phyloP scores from a whole-genome alignment of 352 stramenopile genomes.

The Aphanomyces invadans region DNA sequence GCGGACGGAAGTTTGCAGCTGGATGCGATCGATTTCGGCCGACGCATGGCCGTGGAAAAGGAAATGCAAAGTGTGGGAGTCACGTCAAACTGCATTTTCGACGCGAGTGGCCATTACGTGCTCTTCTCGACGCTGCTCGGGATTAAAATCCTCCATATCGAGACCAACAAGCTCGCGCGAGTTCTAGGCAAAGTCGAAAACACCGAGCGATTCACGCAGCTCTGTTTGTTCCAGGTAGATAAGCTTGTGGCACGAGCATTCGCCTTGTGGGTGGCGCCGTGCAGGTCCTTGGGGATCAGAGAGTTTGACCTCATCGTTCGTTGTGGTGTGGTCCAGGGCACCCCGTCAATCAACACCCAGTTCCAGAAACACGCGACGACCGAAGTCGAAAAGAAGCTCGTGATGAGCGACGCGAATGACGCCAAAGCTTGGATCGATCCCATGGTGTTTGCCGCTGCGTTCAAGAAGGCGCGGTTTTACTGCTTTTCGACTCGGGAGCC shows the following conservation, averaged over 20 bases:
- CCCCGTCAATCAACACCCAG: slow-evolving; percentile 94
- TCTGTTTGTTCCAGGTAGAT: slow-evolving; percentile 86
- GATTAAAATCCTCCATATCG: slow-evolving; percentile 95
- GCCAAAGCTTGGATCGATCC: slow-evolving; percentile 54
- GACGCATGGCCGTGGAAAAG: slow-evolving; percentile 76
- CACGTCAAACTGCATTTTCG: slow-evolving; percentile 89
- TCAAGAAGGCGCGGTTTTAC: slow-evolving; percentile 94
- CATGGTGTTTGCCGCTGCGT: slow-evolving; percentile 83
- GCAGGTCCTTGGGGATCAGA: too few species aligned
- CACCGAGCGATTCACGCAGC: slow-evolving; percentile 89
- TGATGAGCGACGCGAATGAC: slow-evolving; percentile 52
- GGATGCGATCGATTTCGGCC: slow-evolving; percentile 83
- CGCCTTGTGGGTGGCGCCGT: too few species aligned
- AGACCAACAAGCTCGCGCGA: slow-evolving; percentile 88
- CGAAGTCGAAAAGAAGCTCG: slow-evolving; percentile 23
- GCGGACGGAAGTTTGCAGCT: slow-evolving; percentile 64
- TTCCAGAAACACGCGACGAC: slow-evolving; percentile 66
- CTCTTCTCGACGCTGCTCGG: slow-evolving; percentile 93
- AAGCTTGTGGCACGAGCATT: not conserved
- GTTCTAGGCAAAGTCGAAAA: slow-evolving; percentile 94
- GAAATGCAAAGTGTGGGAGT: slow-evolving; percentile 49
- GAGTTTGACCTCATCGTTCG: too few species aligned
- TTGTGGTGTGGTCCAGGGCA: too few species aligned
- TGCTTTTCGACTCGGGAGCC: slow-evolving; percentile 94
- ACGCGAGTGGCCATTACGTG: slow-evolving; percentile 94